A percentile compares a stretch with the other conserved stretches of the same genome.
Evolutionary conservation across 352 stramenopile species (phyloP).

Genomic region (Pythium oligandrum): DNA sequence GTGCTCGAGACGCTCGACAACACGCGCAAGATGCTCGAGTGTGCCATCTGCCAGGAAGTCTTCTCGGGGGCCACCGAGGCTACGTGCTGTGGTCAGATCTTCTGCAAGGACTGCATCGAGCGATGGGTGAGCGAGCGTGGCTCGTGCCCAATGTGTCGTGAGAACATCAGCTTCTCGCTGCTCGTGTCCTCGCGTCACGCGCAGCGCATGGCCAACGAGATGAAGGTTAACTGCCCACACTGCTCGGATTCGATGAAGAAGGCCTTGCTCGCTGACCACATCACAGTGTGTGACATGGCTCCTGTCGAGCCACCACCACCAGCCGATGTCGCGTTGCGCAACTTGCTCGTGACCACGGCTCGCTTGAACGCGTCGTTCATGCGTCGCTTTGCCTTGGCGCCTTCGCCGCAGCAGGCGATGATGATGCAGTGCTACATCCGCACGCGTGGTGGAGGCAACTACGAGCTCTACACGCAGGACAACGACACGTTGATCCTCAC

Average conservation of each 20-base stretch:
- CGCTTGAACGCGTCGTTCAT: conserved; percentile 51
- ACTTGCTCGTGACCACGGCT: conserved; percentile 50
- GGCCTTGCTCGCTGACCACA: conserved; percentile 52
- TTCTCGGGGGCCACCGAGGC: conserved; percentile 71
- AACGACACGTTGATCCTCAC: conserved; percentile 72
- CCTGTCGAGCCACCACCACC: conserved; percentile 70
- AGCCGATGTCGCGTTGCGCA: conserved; percentile 59
- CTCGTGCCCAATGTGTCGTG: conserved; percentile 79
- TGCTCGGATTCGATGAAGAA: conserved; percentile 75
- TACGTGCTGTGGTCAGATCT: conserved; percentile 81
- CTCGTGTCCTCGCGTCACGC: conserved; percentile 61
- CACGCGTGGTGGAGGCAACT: conserved; percentile 72
- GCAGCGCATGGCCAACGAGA: conserved; percentile 83
- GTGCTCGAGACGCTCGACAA: conserved; percentile 76
- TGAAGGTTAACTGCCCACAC: conserved; percentile 69
- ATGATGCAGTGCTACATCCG: conserved; percentile 89
- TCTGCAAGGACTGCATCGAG: conserved; percentile 82
- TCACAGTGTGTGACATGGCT: conserved; percentile 57
- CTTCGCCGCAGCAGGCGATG: conserved; percentile 49
- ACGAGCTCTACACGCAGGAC: conserved; percentile 84
- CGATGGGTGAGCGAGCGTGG: conserved; percentile 77
- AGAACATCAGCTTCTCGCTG: conserved; percentile 65
- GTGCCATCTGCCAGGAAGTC: conserved; percentile 80
- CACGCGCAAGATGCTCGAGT: conserved; percentile 84
- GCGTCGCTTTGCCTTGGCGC: conserved; percentile 49